Evolutionary conservation across 257 asterid species (phyloP).

Genomic region (Euphrasia confusa): DNA sequence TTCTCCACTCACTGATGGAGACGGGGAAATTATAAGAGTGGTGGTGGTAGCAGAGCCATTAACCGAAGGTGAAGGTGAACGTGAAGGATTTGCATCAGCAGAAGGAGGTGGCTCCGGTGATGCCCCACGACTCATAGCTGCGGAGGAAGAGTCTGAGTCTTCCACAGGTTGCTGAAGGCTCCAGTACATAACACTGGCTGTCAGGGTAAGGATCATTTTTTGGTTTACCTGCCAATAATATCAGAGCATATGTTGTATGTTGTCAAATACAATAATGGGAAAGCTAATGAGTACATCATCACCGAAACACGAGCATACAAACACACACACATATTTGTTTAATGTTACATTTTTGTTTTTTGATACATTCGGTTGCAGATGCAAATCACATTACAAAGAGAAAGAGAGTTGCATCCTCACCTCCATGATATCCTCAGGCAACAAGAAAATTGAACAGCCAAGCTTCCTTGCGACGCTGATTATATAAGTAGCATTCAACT

Average conservation of each 20-base stretch:
- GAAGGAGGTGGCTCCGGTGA: constrained; percentile 46
- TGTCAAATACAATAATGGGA: too few relatives aligned
- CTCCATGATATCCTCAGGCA: constrained; percentile 97
- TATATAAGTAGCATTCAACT: constrained; percentile 91
- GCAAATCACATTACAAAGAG: constrained; percentile 13
- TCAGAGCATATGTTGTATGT: neutral
- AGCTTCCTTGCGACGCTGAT: constrained; percentile 97
- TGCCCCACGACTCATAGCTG: constrained; percentile 37
- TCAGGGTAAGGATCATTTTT: constrained; percentile 92
- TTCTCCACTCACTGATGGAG: constrained; percentile 48
- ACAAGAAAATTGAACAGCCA: constrained; percentile 91
- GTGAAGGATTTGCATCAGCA: constrained; percentile 24
- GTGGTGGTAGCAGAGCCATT: constrained; percentile 40
- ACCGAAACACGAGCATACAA: too few relatives aligned
- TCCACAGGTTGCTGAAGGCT: constrained; percentile 83
- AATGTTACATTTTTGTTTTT: neutral
- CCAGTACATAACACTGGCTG: constrained; percentile 95
- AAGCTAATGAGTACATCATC: too few relatives aligned
- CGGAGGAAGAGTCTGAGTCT: constrained; percentile 63
- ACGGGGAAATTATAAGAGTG: constrained; percentile 46
- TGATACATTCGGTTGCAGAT: constrained; percentile 1
- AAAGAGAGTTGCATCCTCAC: constrained; percentile 39
- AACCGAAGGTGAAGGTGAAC: constrained; percentile 33
- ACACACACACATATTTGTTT: too few relatives aligned
- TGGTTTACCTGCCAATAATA: constrained; percentile 72